phyloP scores from a whole-genome alignment of 2,329 filamentous ascomycete genomes.

The Atkinsonella texensis region DNA sequence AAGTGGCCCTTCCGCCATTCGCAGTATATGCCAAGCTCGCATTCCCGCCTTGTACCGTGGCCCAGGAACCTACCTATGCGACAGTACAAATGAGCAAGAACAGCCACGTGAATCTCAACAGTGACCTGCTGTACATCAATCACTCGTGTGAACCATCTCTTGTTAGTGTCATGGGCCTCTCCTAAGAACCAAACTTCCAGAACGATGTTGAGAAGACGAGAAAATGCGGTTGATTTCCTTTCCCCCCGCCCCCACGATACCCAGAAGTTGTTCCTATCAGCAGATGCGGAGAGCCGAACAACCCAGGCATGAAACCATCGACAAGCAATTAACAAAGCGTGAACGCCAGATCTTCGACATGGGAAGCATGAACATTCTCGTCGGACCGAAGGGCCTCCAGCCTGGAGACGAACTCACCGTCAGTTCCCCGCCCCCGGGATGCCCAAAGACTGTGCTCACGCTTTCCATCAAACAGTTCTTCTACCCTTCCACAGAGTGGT shows the following conservation, averaged over 20 bases:
- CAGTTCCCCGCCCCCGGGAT: conserved; percentile 8
- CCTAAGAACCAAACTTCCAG: not conserved
- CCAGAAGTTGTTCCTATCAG: not conserved
- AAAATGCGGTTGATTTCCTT: not conserved
- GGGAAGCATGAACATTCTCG: conserved; percentile 42
- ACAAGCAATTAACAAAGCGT: not conserved
- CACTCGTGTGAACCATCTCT: conserved; percentile 56
- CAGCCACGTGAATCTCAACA: conserved; percentile 50
- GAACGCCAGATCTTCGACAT: conserved; percentile 46
- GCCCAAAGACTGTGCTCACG: not conserved
- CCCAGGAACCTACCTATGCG: conserved; percentile 45
- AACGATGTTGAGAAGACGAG: no score
- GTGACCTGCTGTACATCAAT: conserved; percentile 55
- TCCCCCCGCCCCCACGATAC: not conserved
- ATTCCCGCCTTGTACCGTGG: conserved; percentile 50
- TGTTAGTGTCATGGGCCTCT: conserved; percentile 28
- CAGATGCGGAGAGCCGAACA: not conserved
- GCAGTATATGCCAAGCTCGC: conserved; percentile 53
- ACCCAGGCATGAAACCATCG: not conserved
- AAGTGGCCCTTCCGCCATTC: conserved; percentile 44
- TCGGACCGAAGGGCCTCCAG: conserved; percentile 41
- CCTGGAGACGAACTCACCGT: conserved; percentile 48
- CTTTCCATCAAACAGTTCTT: conserved; percentile 40
- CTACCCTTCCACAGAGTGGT: conserved; percentile 65
- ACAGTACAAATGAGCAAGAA: conserved; percentile 48